phyloP scores from a whole-genome alignment of 441 rosid genomes.

The Erysimum cheiri region DNA sequence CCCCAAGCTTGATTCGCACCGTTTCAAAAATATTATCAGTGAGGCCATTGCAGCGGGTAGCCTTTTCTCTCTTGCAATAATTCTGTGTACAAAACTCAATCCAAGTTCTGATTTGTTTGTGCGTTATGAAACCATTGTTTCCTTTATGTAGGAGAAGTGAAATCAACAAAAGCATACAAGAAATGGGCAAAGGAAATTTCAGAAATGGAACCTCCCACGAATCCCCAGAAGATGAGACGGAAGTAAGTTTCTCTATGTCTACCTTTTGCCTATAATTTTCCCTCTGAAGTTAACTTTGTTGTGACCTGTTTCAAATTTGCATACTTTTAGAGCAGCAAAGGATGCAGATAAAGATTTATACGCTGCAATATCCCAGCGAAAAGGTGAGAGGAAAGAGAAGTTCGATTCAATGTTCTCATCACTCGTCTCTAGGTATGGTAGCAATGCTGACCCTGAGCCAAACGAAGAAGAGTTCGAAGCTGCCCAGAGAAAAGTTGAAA shows the following conservation, averaged over 20 bases:
- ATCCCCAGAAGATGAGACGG: constrained; percentile 57
- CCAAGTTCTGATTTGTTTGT: constrained; percentile 4
- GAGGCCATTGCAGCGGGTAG: constrained; percentile 77
- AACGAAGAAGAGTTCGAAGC: constrained; percentile 95
- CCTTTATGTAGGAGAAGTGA: constrained; percentile 58
- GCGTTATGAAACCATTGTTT: constrained; percentile 14
- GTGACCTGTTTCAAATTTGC: background rate
- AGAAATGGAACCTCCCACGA: constrained; percentile 73
- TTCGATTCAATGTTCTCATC: constrained; percentile 90
- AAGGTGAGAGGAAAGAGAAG: constrained; percentile 64
- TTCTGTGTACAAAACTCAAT: constrained; percentile 1
- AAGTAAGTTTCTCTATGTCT: constrained; percentile 50
- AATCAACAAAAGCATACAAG: constrained; percentile 74
- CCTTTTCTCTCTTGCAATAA: constrained; percentile 21
- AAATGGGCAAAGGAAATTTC: constrained; percentile 84
- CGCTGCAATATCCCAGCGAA: constrained; percentile 67
- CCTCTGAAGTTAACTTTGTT: background rate
- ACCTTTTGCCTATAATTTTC: background rate
- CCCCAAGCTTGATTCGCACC: constrained; percentile 91
- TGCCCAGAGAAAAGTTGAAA: constrained; percentile 69
- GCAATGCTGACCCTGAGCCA: constrained; percentile 59
- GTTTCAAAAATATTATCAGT: constrained; percentile 76
- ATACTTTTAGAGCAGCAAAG: constrained; percentile 48
- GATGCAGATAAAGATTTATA: constrained; percentile 61
- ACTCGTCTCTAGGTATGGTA: constrained; percentile 74